Conservation (phyloP, 768 basidiomycete genomes). For the Trametes villosa region DNA sequence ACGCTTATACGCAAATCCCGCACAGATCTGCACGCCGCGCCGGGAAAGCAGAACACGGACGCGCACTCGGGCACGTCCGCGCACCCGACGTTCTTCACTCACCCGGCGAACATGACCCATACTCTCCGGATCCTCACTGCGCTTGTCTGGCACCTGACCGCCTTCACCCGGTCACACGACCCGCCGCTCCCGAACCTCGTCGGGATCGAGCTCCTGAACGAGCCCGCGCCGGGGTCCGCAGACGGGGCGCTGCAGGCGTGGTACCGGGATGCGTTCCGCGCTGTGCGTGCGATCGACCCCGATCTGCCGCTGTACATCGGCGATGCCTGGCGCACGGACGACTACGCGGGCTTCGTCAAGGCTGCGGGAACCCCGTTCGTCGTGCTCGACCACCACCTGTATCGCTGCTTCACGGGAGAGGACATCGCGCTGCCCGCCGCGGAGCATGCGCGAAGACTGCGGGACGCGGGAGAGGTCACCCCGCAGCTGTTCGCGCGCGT, state of each 20-base stretch:
- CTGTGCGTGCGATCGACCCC: constrained; percentile 53
- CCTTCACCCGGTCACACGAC: constrained; percentile 33
- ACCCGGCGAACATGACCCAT: constrained; percentile 47
- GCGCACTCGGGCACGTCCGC: constrained; percentile 66
- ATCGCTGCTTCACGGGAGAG: constrained; percentile 72
- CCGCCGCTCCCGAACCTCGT: constrained; percentile 50
- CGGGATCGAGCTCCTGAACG: constrained; percentile 64
- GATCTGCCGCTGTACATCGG: constrained; percentile 71
- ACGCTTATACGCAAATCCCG: not conserved
- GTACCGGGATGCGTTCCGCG: constrained; percentile 62
- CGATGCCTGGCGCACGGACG: constrained; percentile 75
- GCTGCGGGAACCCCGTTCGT: constrained; percentile 40
- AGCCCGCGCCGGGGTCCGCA: constrained; percentile 58
- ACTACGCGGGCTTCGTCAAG: constrained; percentile 61
- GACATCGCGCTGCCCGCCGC: constrained; percentile 59
- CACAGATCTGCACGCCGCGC: constrained; percentile 73
- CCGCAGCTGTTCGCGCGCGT: constrained; percentile 46
- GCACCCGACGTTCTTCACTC: constrained; percentile 52
- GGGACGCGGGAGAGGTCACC: constrained; percentile 43
- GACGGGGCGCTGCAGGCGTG: constrained; percentile 54
- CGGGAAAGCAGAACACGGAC: constrained; percentile 76
- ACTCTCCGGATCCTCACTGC: constrained; percentile 46
- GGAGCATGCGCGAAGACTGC: constrained; percentile 56
- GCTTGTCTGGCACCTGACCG: constrained; percentile 1
- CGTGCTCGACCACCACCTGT: constrained; percentile 82